Percentiles rank a stretch among this genome's conserved stretches.
Evolutionary conservation across 768 basidiomycete species (phyloP).

Genomic region (Xerocomus brunneocitrinus): DNA sequence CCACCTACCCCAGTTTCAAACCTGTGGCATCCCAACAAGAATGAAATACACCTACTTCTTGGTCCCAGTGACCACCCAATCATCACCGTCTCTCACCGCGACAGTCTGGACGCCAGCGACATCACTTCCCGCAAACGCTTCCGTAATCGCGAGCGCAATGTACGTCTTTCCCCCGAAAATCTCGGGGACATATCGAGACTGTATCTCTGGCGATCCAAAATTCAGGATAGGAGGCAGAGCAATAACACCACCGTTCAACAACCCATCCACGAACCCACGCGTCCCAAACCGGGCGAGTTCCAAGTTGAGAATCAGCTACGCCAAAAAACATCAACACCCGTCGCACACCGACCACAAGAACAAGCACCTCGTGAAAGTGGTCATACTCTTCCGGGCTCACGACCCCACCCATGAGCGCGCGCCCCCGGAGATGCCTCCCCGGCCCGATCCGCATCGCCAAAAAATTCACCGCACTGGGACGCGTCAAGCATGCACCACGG

Average conservation of each 20-base stretch:
- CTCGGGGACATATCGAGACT: slow-evolving; percentile 66
- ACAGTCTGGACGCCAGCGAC: slow-evolving; percentile 82
- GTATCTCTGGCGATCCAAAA: slow-evolving; percentile 73
- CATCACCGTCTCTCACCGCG: slow-evolving; percentile 78
- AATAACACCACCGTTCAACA: slow-evolving; percentile 78
- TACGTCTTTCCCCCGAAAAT: slow-evolving; percentile 76
- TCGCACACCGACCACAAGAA: too few relatives aligned
- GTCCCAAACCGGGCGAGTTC: slow-evolving; percentile 83
- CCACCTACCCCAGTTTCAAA: slow-evolving; percentile 50
- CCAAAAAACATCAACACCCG: background rate
- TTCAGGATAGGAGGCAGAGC: slow-evolving; percentile 89
- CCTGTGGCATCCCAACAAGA: background rate
- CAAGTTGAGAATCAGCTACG: slow-evolving; percentile 69
- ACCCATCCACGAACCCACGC: slow-evolving; percentile 83
- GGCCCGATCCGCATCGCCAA: slow-evolving; percentile 70
- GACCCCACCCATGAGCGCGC: slow-evolving; percentile 70
- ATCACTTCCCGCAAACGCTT: slow-evolving; percentile 90
- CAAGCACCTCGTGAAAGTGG: slow-evolving; percentile 82
- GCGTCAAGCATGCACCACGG: too few relatives aligned
- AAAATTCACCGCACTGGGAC: slow-evolving; percentile 53
- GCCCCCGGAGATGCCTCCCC: slow-evolving; percentile 83
- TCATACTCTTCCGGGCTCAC: slow-evolving; percentile 86
- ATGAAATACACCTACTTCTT: slow-evolving; percentile 63
- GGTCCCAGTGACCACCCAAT: slow-evolving; percentile 88
- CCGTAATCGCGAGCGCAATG: slow-evolving; percentile 86